Evolutionary conservation across 495 filamentous ascomycete genomes (phyloP), one percentile per base, ranked within the genome.

Genomic region (Penicillium riverlandense): DNA sequence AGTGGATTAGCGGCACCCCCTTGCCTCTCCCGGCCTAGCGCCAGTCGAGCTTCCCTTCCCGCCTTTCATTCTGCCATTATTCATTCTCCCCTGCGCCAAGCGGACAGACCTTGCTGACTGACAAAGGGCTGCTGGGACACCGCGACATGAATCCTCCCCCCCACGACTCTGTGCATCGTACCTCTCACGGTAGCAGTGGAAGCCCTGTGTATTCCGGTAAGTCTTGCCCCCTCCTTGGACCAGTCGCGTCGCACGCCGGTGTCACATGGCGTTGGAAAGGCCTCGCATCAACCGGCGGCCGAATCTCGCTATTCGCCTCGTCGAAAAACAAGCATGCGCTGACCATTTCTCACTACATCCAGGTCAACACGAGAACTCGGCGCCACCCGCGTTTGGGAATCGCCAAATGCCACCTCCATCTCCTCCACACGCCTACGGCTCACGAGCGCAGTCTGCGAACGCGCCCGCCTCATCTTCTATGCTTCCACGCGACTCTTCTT

Each of bases 391-490:
- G 7, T 72, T 78, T 55, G 62, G 59, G 29, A 63, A 50, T 51
- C 75, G 76, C 40, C 71, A 75, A 44, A 83, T 83, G 77, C 74
- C 72, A 42, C 77, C 79, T 22, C 78, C 78, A 4, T 77, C 77
- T 14, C 73, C 80, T 35, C 77, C 79, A 22, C 77, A 77, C 52
- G 70, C 71, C 40, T 72, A 72, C 44, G 57, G 63, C 32, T 57
- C 66, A 33, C 62, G 72, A 44, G 65, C 63, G 32, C 65, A 66
- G 49, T 61, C 72, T 15, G 63, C 59, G 37, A 62, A 63, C 50
- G 53, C 71, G 34, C 60, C 63, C 34, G 49, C 70, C 29, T 65
- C 66, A 33, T 10, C 22, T 3, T 67, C 72, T 39, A 74, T 77
- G 45, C 57, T 67, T 37, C 62, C 64, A 29, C 74, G 80, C 52